These are phyloP conservation scores for Aphanomyces cochlioides DNA, from an alignment of 352 stramenopile genomes.

Conservation along the genomic window DNA sequence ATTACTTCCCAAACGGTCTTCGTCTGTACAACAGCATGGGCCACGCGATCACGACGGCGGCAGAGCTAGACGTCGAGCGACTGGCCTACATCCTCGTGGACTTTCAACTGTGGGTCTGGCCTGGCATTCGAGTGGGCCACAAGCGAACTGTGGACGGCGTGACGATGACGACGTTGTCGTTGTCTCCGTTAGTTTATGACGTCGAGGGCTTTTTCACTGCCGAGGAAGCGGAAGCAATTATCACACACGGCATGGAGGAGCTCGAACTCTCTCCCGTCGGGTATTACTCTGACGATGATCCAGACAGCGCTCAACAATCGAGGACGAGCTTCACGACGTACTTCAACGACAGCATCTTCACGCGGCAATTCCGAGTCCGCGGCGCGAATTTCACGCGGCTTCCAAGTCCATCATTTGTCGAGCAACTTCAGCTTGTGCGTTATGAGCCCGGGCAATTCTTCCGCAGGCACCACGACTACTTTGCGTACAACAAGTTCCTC, in stretches of 20 bases:
- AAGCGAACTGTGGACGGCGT: conserved; percentile 9
- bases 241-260: conserved; percentile 44
- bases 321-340: conserved; percentile 66
- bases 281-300: conserved; percentile 47
- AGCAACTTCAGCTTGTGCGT: conserved; percentile 62
- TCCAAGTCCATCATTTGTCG: conserved; percentile 46
- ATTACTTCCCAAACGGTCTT: conserved; percentile 23
- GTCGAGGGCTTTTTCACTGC: conserved; percentile 55
- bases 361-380: conserved; percentile 51
- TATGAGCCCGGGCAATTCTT: conserved; percentile 72
- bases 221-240: conserved; percentile 58
- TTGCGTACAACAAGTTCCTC: conserved; percentile 64
- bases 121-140: conserved; percentile 22
- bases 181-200: conserved; percentile 21
- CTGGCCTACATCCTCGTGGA: conserved; percentile 26
- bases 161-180: conserved; percentile 15
- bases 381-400: conserved; percentile 48
- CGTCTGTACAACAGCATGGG: conserved; percentile 23
- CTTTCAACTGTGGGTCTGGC: conserved; percentile 30
- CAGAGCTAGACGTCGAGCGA: not conserved
- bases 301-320: conserved; percentile 48
- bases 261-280: conserved; percentile 58
- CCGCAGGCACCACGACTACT: conserved; percentile 73
- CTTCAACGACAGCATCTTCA: conserved; percentile 58
- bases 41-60: not conserved